Evolutionary conservation across 495 filamentous ascomycete species (phyloP).

Genomic region (Penicillium antarcticum): DNA sequence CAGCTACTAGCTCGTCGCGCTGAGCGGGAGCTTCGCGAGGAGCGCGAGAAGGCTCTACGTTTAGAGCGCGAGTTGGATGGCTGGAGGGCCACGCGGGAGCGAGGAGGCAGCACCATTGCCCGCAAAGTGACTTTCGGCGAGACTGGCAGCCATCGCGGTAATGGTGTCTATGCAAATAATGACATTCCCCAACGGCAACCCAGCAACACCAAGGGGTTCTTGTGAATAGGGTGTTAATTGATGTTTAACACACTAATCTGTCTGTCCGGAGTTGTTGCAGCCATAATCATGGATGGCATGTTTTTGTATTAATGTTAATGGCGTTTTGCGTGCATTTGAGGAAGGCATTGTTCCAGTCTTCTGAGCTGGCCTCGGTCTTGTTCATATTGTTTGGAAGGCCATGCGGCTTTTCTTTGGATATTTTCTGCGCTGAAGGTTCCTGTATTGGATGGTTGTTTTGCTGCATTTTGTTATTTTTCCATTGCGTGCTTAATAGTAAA

Average conservation of each 20-base stretch:
- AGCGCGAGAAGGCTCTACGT: conserved; percentile 76
- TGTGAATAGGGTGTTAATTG: conserved; percentile 30
- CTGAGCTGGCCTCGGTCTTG: conserved; percentile 12
- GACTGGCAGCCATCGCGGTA: conserved; percentile 37
- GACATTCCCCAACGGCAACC: conserved; percentile 43
- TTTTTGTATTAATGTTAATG: conserved; percentile 4
- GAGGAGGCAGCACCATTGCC: conserved; percentile 45
- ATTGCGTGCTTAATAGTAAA: conserved; percentile 9
- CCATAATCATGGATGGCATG: conserved; percentile 7
- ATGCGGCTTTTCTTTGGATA: background rate
- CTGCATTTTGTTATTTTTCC: background rate
- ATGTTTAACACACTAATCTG: conserved; percentile 15
- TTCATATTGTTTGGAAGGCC: conserved; percentile 18
- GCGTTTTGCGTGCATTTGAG: conserved; percentile 20
- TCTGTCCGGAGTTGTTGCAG: conserved; percentile 14
- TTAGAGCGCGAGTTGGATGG: conserved; percentile 86
- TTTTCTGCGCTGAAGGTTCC: conserved; percentile 1
- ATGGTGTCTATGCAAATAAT: conserved; percentile 34
- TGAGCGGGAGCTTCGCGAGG: conserved; percentile 86
- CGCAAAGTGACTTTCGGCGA: conserved; percentile 37
- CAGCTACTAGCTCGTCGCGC: conserved; percentile 78
- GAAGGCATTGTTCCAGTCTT: conserved; percentile 11
- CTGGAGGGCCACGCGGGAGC: conserved; percentile 72
- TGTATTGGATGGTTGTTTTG: conserved; percentile 8
- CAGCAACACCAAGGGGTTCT: conserved; percentile 50